A percentile compares a stretch with the other conserved stretches of the same genome.
These are phyloP conservation scores for Vitellaria paradoxa DNA, from an alignment of 179 eudicot genomes.

Conservation along the genomic window DNA sequence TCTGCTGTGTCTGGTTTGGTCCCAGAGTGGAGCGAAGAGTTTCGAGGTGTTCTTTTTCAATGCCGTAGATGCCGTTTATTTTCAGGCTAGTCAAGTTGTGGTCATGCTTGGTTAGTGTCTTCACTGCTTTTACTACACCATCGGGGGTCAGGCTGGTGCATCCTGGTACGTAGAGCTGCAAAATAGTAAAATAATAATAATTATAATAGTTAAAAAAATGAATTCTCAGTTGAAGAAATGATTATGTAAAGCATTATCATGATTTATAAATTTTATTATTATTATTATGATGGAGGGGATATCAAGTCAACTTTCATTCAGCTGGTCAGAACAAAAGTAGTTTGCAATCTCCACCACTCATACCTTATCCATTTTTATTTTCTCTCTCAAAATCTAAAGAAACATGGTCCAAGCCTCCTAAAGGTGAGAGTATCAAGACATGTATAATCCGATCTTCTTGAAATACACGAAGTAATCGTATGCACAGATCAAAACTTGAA, in stretches of 20 bases:
- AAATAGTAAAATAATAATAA: background rate
- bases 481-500: background rate
- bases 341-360: slow-evolving; percentile 1
- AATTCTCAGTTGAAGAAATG: too few relatives aligned
- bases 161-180: slow-evolving; percentile 60
- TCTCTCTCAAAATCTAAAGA: background rate
- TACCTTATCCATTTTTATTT: slow-evolving; percentile 6
- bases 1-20: slow-evolving; percentile 12
- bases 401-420: background rate
- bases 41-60: slow-evolving; percentile 46
- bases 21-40: slow-evolving; percentile 32
- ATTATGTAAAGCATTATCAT: too few relatives aligned
- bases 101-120: slow-evolving; percentile 26
- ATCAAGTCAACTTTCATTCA: too few relatives aligned
- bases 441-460: too few relatives aligned
- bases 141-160: slow-evolving; percentile 65
- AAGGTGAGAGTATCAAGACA: too few relatives aligned
- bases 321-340: too few relatives aligned
- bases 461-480: background rate
- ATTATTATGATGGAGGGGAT: too few relatives aligned
- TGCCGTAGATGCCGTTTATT: slow-evolving; percentile 50
- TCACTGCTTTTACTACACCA: slow-evolving; percentile 48
- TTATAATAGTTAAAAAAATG: too few relatives aligned
- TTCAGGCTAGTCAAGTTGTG: slow-evolving; percentile 32
- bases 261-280: too few relatives aligned